phyloP scores from a whole-genome alignment of 306 rosid species.

The Crotalaria pallida region DNA sequence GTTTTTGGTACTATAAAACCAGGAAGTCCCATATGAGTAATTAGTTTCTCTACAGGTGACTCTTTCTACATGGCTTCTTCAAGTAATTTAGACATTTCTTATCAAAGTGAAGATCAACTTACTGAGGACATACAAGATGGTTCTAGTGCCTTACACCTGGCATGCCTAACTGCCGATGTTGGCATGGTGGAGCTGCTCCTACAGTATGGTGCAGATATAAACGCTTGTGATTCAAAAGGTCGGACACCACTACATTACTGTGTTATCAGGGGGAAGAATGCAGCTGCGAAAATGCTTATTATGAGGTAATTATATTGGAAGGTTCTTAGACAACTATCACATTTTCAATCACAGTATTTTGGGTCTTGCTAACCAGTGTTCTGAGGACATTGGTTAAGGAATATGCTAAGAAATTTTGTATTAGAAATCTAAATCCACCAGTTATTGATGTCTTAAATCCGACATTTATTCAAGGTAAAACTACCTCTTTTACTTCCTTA shows the following conservation, averaged over 20 bases:
- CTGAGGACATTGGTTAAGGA: too few relatives aligned
- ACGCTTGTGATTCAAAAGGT: slow-evolving; percentile 52
- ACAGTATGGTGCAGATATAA: slow-evolving; percentile 68
- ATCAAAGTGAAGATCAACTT: slow-evolving; percentile 31
- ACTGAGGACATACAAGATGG: slow-evolving; percentile 32
- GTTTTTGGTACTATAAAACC: slow-evolving; percentile 16
- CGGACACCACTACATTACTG: slow-evolving; percentile 67
- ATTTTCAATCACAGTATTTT: slow-evolving; percentile 14
- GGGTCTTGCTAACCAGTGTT: too few relatives aligned
- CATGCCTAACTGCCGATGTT: slow-evolving; percentile 58
- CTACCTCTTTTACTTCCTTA: too few relatives aligned
- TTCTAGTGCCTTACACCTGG: slow-evolving; percentile 66
- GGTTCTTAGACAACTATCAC: neutral
- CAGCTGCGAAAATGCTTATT: slow-evolving; percentile 52
- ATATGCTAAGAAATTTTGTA: too few relatives aligned
- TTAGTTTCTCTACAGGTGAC: slow-evolving; percentile 31
- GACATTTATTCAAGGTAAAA: too few relatives aligned
- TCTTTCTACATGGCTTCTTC: slow-evolving; percentile 37
- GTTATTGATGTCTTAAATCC: too few relatives aligned
- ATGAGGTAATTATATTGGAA: slow-evolving; percentile 34
- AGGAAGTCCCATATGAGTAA: neutral
- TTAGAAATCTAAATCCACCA: too few relatives aligned
- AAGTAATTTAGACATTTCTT: slow-evolving; percentile 23
- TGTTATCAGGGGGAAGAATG: slow-evolving; percentile 36
- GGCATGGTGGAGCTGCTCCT: slow-evolving; percentile 81